Conservation (phyloP, 192 early-diverging fungal species). For the Entomortierella beljakovae region DNA sequence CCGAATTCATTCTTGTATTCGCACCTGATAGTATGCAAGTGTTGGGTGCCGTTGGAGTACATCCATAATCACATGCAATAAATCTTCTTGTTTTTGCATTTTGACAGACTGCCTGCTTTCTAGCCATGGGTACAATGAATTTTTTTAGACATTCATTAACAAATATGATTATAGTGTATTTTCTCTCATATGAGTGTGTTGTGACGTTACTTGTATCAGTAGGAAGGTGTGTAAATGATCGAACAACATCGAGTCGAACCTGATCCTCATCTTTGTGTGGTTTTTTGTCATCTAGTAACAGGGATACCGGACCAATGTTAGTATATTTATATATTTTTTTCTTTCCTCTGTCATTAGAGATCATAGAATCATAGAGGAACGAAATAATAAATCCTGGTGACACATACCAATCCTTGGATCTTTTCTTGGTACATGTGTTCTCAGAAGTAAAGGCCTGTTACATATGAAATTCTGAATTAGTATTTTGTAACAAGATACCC, state of each 20-base stretch:
- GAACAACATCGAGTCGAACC: conserved; percentile 58
- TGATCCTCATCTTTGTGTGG: conserved; percentile 63
- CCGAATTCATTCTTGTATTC: neutral
- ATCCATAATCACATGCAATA: conserved; percentile 61
- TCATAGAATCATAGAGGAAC: too few species aligned
- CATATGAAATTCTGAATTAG: neutral
- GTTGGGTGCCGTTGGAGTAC: conserved; percentile 60
- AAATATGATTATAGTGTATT: neutral
- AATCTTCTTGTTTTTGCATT: conserved; percentile 58
- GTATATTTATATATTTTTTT: too few species aligned
- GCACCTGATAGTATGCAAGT: conserved; percentile 66
- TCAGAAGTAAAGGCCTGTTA: conserved; percentile 60
- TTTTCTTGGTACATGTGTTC: conserved; percentile 28
- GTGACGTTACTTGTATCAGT: conserved; percentile 31
- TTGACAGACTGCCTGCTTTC: conserved; percentile 35
- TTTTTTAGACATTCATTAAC: too few species aligned
- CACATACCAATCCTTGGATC: conserved; percentile 1
- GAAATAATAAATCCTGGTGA: too few species aligned
- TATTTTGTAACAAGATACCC: neutral
- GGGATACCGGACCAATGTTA: too few species aligned
- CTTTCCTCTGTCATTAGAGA: too few species aligned
- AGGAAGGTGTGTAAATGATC: conserved; percentile 60
- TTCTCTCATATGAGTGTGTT: neutral
- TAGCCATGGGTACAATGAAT: too few species aligned
- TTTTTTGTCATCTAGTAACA: neutral